phyloP scores from a whole-genome alignment of 345 rosid genomes.

The Bretschneidera sinensis region DNA sequence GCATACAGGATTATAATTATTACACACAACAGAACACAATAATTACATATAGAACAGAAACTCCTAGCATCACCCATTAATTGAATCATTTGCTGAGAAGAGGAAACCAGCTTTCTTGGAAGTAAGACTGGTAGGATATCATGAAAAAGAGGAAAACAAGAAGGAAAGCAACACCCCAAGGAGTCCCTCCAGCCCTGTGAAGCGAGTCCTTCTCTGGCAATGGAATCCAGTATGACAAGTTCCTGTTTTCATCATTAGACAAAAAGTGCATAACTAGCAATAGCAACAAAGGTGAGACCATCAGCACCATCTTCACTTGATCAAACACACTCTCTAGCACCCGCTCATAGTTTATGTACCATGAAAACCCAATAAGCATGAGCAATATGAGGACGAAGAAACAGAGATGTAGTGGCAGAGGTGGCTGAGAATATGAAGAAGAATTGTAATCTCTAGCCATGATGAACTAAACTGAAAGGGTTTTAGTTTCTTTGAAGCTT shows the following conservation, averaged over 20 bases:
- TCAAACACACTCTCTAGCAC: conserved; percentile 37
- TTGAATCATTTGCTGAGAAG: conserved; percentile 7
- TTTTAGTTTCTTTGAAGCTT: too few species aligned
- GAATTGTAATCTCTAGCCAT: conserved; percentile 31
- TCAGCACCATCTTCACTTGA: conserved; percentile 42
- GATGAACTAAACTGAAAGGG: too few species aligned
- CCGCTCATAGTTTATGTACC: conserved; percentile 53
- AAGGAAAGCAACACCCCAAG: conserved; percentile 52
- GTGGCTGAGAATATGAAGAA: conserved; percentile 25
- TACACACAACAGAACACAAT: too few species aligned
- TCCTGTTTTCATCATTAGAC: conserved; percentile 27
- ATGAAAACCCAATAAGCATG: conserved; percentile 34
- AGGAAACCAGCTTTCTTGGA: conserved; percentile 61
- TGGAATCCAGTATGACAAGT: conserved; percentile 24
- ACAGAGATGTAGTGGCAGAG: conserved; percentile 43
- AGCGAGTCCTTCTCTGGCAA: conserved; percentile 40
- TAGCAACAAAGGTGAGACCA: conserved; percentile 41
- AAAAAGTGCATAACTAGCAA: conserved; percentile 40
- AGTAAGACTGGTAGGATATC: conserved; percentile 51
- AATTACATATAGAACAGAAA: too few species aligned
- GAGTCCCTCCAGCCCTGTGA: conserved; percentile 46
- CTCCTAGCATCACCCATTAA: too few species aligned
- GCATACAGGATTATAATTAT: too few species aligned
- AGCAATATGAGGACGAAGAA: conserved; percentile 41
- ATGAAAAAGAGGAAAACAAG: conserved; percentile 49